phyloP scores from a whole-genome alignment of 2,329 filamentous ascomycete genomes.

The Chaetomiaceae sp. region DNA sequence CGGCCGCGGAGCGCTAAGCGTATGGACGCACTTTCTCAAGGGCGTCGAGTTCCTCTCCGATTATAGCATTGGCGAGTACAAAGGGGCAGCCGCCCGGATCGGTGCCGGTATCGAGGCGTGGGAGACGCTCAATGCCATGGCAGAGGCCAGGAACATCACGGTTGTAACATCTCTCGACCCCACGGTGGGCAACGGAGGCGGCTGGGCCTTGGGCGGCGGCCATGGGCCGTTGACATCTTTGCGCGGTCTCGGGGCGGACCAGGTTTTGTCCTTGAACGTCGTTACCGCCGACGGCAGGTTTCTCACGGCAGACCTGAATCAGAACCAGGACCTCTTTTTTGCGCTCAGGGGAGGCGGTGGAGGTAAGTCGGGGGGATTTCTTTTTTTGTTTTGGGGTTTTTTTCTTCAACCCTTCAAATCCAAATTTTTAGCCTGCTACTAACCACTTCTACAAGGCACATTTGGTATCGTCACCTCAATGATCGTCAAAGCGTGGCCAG shows the following conservation, averaged over 20 bases:
- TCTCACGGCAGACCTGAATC: neutral
- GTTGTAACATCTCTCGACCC: neutral
- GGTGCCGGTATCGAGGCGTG: slow-evolving; percentile 38
- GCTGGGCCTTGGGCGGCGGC: neutral
- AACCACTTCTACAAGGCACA: too few species aligned
- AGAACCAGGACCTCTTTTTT: neutral
- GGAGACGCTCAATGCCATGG: neutral
- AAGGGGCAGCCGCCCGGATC: slow-evolving; percentile 43
- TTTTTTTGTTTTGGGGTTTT: too few species aligned
- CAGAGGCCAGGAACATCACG: too few species aligned
- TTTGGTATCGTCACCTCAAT: too few species aligned
- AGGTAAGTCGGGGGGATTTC: too few species aligned
- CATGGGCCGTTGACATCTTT: neutral
- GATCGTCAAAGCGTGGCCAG: too few species aligned
- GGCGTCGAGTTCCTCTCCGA: slow-evolving; percentile 37
- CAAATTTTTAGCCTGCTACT: too few species aligned
- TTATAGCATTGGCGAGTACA: slow-evolving; percentile 33
- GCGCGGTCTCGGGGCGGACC: neutral
- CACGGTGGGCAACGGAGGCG: neutral
- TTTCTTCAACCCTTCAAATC: too few species aligned
- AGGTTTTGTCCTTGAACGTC: neutral
- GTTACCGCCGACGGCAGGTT: neutral
- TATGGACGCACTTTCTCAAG: slow-evolving; percentile 53
- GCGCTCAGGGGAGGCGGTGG: neutral
- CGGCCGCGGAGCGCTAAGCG: slow-evolving; percentile 49